Evolutionary conservation across 805 yeast species (phyloP).

Genomic region (Yamadazyma tumulicola): DNA sequence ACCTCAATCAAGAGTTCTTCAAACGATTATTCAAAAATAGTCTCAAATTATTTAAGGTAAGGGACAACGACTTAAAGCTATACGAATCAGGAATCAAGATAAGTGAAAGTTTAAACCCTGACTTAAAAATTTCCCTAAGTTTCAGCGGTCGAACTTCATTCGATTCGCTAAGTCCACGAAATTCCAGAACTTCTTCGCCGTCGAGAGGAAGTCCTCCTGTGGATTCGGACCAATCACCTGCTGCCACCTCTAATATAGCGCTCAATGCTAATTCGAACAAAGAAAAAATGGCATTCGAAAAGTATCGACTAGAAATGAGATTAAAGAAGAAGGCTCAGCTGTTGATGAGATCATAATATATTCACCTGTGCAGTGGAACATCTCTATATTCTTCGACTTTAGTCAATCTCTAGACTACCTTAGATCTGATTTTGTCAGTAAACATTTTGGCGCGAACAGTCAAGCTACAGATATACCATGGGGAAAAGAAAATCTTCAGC

Average conservation of each 20-base stretch:
- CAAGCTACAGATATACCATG: too few relatives aligned
- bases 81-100: constrained; percentile 39
- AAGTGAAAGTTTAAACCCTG: constrained; percentile 38
- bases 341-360: constrained; percentile 20
- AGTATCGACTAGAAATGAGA: constrained; percentile 44
- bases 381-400: too few relatives aligned
- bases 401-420: too few relatives aligned
- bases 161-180: constrained; percentile 15
- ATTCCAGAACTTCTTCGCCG: constrained; percentile 9
- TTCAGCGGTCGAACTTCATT: constrained; percentile 21
- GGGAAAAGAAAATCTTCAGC: constrained; percentile 83
- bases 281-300: constrained; percentile 42
- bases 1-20: constrained; percentile 6
- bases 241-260: background rate
- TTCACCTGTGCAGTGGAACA: too few relatives aligned
- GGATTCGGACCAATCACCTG: background rate
- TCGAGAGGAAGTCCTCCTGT: constrained; percentile 7
- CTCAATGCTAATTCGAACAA: constrained; percentile 13
- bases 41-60: constrained; percentile 32
- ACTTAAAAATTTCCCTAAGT: constrained; percentile 26
- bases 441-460: too few relatives aligned
- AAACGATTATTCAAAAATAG: constrained; percentile 19
- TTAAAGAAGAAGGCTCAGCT: constrained; percentile 42
- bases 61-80: constrained; percentile 34
- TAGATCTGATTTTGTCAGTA: too few relatives aligned